A percentile compares a stretch with the other conserved stretches of the same genome.
These are phyloP conservation scores for Vitis hybrid DNA, from an alignment of 177 flowering plant genomes.

Conservation along the genomic window DNA sequence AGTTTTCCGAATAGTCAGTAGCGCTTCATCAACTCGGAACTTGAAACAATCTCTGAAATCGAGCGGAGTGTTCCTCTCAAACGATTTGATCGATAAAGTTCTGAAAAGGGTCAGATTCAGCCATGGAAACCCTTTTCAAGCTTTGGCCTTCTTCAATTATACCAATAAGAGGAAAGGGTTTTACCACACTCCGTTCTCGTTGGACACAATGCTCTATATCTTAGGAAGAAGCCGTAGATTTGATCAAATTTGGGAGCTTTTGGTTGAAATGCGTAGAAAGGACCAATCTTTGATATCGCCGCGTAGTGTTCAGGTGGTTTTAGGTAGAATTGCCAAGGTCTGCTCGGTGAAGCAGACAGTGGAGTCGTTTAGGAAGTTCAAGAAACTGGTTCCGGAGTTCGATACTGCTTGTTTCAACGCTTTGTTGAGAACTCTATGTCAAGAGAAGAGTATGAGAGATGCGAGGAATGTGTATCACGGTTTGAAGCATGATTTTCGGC, in stretches of 20 bases:
- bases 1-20: slow-evolving; percentile 42
- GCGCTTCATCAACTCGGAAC: slow-evolving; percentile 33
- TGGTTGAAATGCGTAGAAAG: slow-evolving; percentile 51
- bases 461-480: slow-evolving; percentile 85
- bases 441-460: slow-evolving; percentile 90
- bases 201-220: slow-evolving; percentile 86
- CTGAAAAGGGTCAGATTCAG: slow-evolving; percentile 79
- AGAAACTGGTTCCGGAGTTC: slow-evolving; percentile 47
- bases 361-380: slow-evolving; percentile 63
- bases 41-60: slow-evolving; percentile 48
- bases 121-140: slow-evolving; percentile 71
- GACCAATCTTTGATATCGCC: slow-evolving; percentile 63
- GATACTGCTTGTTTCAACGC: slow-evolving; percentile 68
- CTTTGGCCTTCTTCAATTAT: slow-evolving; percentile 64
- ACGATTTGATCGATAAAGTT: slow-evolving; percentile 69
- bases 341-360: slow-evolving; percentile 81
- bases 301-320: slow-evolving; percentile 65
- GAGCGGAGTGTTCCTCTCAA: slow-evolving; percentile 57
- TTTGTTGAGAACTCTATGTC: slow-evolving; percentile 79
- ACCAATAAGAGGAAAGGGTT: slow-evolving; percentile 54
- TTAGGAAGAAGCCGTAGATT: slow-evolving; percentile 72
- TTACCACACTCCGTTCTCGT: slow-evolving; percentile 62
- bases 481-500: slow-evolving; percentile 62
- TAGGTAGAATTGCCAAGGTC: slow-evolving; percentile 76
- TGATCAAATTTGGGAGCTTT: slow-evolving; percentile 60